Percentiles rank a stretch among this genome's conserved stretches.
Evolutionary conservation across 192 early-diverging fungal species (phyloP).

Genomic region (Phycomyces blakesleeanus): DNA sequence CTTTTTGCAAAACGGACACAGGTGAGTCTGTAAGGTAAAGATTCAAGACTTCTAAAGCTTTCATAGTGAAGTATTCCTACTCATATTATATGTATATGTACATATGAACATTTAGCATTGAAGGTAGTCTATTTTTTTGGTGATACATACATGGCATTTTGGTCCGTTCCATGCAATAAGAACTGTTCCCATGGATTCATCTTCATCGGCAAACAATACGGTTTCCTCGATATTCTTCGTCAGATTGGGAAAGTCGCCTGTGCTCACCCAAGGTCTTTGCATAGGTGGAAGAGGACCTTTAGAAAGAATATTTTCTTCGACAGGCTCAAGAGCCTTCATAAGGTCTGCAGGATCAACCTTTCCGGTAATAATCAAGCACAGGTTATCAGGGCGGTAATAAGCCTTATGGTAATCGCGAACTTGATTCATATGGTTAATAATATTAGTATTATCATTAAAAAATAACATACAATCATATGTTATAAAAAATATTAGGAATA

Average conservation of each 20-base stretch:
- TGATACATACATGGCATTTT: constrained; percentile 37
- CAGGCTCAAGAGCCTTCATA: constrained; percentile 39
- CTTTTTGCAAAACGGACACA: constrained; percentile 49
- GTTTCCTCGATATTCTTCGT: constrained; percentile 38
- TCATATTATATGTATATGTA: background rate
- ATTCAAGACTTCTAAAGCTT: constrained; percentile 34
- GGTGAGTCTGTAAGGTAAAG: constrained; percentile 56
- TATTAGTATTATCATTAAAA: background rate
- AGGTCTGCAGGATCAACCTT: constrained; percentile 41
- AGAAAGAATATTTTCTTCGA: constrained; percentile 48
- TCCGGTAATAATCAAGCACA: constrained; percentile 57
- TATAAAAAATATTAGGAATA: background rate
- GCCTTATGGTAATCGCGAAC: constrained; percentile 46
- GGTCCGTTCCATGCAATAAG: constrained; percentile 54
- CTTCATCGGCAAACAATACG: constrained; percentile 58
- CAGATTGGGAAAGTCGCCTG: constrained; percentile 41
- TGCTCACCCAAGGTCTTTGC: constrained; percentile 57
- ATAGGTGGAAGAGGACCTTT: constrained; percentile 46
- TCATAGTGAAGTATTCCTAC: constrained; percentile 27
- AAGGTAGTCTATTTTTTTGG: background rate
- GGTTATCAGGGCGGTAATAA: constrained; percentile 61
- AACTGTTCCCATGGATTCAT: constrained; percentile 57
- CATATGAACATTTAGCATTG: background rate
- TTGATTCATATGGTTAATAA: background rate
- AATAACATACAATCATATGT: background rate